Conservation (phyloP, 176 grass and related monocot genomes). For the Musa schizocarpa region DNA sequence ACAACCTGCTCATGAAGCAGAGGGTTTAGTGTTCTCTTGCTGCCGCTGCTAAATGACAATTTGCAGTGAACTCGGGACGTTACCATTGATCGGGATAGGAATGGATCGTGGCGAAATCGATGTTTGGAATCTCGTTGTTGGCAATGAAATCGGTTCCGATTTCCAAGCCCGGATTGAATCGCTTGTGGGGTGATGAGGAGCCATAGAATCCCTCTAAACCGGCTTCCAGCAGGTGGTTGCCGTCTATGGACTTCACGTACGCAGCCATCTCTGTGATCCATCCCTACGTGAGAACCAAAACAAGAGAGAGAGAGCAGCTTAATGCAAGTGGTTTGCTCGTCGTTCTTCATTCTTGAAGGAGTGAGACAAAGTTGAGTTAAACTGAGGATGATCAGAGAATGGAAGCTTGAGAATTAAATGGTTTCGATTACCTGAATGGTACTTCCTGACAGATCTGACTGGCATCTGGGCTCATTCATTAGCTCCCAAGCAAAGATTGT, state of each 20-base stretch:
- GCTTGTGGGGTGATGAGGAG: slow-evolving; percentile 37
- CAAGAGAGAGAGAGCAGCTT: neutral
- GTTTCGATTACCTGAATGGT: slow-evolving; percentile 38
- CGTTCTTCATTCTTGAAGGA: neutral
- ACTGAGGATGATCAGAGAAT: too few species aligned
- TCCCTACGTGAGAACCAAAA: neutral
- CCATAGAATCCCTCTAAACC: slow-evolving; percentile 84
- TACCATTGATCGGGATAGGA: slow-evolving; percentile 80
- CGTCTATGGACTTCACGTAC: slow-evolving; percentile 65
- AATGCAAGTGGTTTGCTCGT: neutral
- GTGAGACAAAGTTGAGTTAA: neutral
- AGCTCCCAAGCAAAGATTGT: slow-evolving; percentile 86
- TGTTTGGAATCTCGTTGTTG: slow-evolving; percentile 41
- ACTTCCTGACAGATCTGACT: slow-evolving; percentile 54
- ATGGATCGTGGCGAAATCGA: slow-evolving; percentile 79
- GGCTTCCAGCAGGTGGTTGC: slow-evolving; percentile 67
- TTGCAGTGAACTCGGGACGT: neutral
- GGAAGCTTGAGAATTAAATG: too few species aligned
- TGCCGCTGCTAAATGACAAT: neutral
- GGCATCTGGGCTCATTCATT: slow-evolving; percentile 64
- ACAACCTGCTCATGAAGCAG: slow-evolving; percentile 25
- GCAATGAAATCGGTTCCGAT: slow-evolving; percentile 83
- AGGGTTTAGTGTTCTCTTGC: too few species aligned
- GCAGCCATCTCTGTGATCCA: slow-evolving; percentile 67
- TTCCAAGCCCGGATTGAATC: slow-evolving; percentile 44